Percentiles rank a stretch among this genome's conserved stretches.
Evolutionary conservation across 768 basidiomycete species (phyloP).

Genomic region (Dentipellis sp.): DNA sequence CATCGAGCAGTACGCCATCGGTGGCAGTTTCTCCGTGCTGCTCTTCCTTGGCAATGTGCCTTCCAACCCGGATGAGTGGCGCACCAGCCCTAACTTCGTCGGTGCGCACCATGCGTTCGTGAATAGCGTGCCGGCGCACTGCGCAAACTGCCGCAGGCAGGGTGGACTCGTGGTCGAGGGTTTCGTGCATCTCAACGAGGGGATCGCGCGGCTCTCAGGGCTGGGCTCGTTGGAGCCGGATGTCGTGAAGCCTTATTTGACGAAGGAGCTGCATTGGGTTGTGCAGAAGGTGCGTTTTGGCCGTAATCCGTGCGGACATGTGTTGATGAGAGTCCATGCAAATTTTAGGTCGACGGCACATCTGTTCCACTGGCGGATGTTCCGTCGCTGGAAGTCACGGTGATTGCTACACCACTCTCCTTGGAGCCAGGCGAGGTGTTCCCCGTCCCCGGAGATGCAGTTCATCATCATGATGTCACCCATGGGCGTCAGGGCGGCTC

Average conservation of each 20-base stretch:
- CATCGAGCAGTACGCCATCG: conserved; percentile 34
- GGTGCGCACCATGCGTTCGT: conserved; percentile 38
- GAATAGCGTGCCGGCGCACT: conserved; percentile 23
- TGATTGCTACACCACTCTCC: not conserved
- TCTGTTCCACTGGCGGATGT: not conserved
- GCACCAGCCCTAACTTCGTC: conserved; percentile 25
- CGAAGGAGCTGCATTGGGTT: conserved; percentile 31
- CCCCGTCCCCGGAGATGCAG: conserved; percentile 2
- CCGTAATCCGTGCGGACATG: too few species aligned
- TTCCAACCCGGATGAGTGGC: conserved; percentile 29
- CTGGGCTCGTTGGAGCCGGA: conserved; percentile 27
- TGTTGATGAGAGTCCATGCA: too few species aligned
- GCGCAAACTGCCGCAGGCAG: conserved; percentile 31
- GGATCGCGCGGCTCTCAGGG: conserved; percentile 18
- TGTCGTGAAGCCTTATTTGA: conserved; percentile 33
- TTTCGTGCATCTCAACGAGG: conserved; percentile 34
- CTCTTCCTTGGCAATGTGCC: conserved; percentile 38
- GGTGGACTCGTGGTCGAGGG: conserved; percentile 26
- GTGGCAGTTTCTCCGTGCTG: conserved; percentile 32
- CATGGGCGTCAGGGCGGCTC: conserved; percentile 3
- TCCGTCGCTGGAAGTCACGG: conserved; percentile 9
- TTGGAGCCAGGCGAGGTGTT: conserved; percentile 4
- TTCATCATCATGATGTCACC: conserved; percentile 8
- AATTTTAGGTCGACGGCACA: not conserved
- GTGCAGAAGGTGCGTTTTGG: conserved; percentile 26